Base-by-base conservation (phyloP, 352 stramenopile species). In the Phytophthora multivora region DNA sequence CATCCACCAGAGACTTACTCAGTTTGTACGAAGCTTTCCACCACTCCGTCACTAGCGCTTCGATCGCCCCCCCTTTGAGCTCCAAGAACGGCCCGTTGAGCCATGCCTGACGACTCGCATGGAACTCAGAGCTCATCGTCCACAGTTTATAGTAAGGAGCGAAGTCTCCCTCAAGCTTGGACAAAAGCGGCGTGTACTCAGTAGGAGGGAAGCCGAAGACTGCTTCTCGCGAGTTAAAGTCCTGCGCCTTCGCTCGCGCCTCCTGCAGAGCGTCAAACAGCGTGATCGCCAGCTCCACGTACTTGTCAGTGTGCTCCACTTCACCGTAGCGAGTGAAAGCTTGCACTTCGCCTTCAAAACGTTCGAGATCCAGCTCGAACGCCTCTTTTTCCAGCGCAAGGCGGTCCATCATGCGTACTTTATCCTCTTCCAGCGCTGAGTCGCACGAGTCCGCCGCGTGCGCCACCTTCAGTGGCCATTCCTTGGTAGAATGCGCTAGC, bases 81-180 rank as follows among this genome's bases (percentile, higher is more conserved):
- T 98, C 89, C 23, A 97, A 66, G 56, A 98, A 98, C 0, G 93
- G 73, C 0, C 91, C 93, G 36, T 97, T 95, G 8, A 98, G 74
- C 93, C 93, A 98, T 41, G 92, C 79, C 55, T 97, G 90, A 12
- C 86, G 89, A 51, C 77, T 97, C 49, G 91, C 83, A 51, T 97
- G 86, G 66, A 98, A 98, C 63, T 98, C 93, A 33, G 82, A 94
- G 59, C 94, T 95, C 90, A 98, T 98, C 8, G 91, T 98, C 93
- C 95, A 98, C 4, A 98, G 83, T 58, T 97, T 96, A 62, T 96
- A 97, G 71, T 97, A 98, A 19, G 91, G 92, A 11, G 80, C 64
- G 35, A 98, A 96, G 46, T 97, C 85, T 1, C 61, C 68, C 62
- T 98, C 89, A 13, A 97, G 73, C 47, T 94, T 91, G 26, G 61